Evolutionary conservation across 129 eudicot species (phyloP), one percentile per base, ranked within the genome.

Genomic region (Sambucus nigra): DNA sequence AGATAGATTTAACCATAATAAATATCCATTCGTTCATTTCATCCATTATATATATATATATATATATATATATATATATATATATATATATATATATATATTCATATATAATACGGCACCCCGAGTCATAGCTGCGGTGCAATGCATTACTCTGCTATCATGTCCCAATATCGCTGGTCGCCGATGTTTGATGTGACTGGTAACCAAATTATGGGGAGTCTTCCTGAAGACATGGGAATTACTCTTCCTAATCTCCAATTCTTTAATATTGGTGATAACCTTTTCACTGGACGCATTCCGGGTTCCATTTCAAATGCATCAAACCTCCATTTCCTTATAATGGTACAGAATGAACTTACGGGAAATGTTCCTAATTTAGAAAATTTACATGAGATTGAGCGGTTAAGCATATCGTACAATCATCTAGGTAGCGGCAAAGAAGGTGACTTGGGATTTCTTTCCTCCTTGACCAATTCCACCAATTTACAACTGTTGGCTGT

Each of bases 261-360:
- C 10, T 42, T 42, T 1, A 42, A 42, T 42, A 15, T 42, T 3
- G 48, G 26, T 4, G 26, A 22, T 1, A 60, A 60, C 17, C 14
- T 1, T 2, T 27, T 60, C 17, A 27, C 5, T n/a, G 66, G 66
- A 20, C 7, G 10, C 49, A 11, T 64, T 25, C 69, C 69, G 4
- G 23, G 25, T 22, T 64, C 61, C 2, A 55, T 64, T 5, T 64
- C 69, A 10, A 63, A 63, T 28, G 29, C 44, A 20, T 31, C 69
- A n/a, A 18, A 51, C 15, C 56, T 63, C 5, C 26, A n/a, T 28
- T 0, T 2, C 0, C 41, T 63, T 1, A 21, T 19, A 5, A 16
- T 25, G 21, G 5, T 3, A 1, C 1, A 15, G 5, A 63, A 63
- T 8, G 6, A 11, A 16, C 51, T 52, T 5, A 18, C 31, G 2